A percentile compares a stretch with the other conserved stretches of the same genome.
Conservation (phyloP, 257 asterid genomes). For the Leptodermis oblonga region DNA sequence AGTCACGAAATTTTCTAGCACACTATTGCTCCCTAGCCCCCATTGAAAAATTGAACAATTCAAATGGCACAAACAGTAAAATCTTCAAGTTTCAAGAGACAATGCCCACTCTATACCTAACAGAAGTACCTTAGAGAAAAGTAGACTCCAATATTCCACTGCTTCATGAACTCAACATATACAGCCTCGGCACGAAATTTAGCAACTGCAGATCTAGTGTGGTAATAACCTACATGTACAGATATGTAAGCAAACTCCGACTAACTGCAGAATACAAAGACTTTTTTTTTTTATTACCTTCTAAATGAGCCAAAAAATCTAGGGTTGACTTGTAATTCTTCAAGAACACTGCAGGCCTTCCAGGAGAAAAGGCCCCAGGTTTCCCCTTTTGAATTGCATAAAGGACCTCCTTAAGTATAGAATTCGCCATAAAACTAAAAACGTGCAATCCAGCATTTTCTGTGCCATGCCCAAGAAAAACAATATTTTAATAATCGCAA, state of each 20-base stretch:
- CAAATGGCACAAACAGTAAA: background rate
- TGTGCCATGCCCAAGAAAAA: conserved; percentile 33
- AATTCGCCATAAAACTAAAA: conserved; percentile 88
- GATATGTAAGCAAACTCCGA: background rate
- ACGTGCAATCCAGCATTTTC: conserved; percentile 97
- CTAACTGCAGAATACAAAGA: background rate
- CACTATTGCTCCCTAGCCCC: conserved; percentile 8
- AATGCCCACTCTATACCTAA: background rate
- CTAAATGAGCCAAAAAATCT: conserved; percentile 77
- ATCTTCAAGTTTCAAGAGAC: background rate
- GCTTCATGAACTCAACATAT: conserved; percentile 82
- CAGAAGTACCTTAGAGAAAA: conserved; percentile 67
- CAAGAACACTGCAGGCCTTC: conserved; percentile 84
- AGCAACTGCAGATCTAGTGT: conserved; percentile 60
- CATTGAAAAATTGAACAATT: background rate
- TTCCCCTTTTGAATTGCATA: conserved; percentile 83
- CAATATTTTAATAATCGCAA: conserved; percentile 14
- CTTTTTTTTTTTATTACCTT: conserved; percentile 57
- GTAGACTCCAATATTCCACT: conserved; percentile 92
- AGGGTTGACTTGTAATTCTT: conserved; percentile 88
- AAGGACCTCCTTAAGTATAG: conserved; percentile 86
- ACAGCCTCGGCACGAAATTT: conserved; percentile 78
- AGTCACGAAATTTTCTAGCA: background rate
- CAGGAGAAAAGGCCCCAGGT: conserved; percentile 95
- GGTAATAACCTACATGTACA: conserved; percentile 58